Evolutionary conservation across 257 asterid species (phyloP), one percentile per base, ranked within the genome.

Genomic region (Handroanthus guayacan): DNA sequence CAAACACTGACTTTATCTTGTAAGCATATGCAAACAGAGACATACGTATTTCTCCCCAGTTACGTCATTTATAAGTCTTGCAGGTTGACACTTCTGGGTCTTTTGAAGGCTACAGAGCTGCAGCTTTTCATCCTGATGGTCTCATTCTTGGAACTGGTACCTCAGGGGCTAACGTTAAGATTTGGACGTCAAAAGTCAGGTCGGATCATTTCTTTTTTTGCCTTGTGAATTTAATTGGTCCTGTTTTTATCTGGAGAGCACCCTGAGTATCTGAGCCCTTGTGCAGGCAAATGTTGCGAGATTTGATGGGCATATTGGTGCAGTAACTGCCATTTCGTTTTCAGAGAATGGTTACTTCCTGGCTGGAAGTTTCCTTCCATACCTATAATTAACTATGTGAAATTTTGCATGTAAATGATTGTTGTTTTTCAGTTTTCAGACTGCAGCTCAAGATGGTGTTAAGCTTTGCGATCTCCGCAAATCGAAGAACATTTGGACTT

Each of bases 51-150:
- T 20, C 16, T 55, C 61, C 62, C 55, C 10, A 1, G 31, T 60
- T 57, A 43, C 6, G 37, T 62, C 37, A 65, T 75, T 52, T 84
- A 7, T 57, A 58, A 72, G 71, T 56, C 80, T 74, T 83, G 78
- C 86, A 95, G 99, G 97, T 94, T 51, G 90, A 92, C 78, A 50
- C 90, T 72, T 83, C 96, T 43, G 97, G 81, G 75, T 78, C 91
- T 79, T 72, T 88, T 63, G 96, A 86, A 50, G 98, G 97, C 54
- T 95, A 85, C 81, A 89, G 97, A 18, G 86, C 98, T 65, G 97
- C 99, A 56, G 92, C 99, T 77, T 93, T 95, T 85, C 99, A 95
- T 76, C 99, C 99, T 66, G 99, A 95, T 88, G 98, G 99, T 71
- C 96, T 93, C 66, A 93, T 95, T 82, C 97, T 95, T 71, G 99